These are phyloP conservation scores for Thelonectria rubi DNA, from an alignment of 2,329 filamentous ascomycete species.

Conservation along the genomic window DNA sequence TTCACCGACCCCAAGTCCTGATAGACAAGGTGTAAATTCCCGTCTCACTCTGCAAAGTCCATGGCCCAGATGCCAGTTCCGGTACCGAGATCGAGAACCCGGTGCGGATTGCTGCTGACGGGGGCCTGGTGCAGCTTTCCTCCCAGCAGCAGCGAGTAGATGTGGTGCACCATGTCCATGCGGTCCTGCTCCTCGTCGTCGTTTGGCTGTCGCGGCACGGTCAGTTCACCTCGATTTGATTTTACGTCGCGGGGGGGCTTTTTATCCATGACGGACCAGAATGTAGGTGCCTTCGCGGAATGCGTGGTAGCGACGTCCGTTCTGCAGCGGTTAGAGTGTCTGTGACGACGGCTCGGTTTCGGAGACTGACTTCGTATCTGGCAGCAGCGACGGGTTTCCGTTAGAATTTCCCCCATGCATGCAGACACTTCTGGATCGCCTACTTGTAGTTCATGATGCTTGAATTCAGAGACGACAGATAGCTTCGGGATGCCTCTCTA, in stretches of 20 bases:
- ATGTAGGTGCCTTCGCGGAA: conserved; percentile 23
- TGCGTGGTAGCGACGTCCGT: conserved; percentile 25
- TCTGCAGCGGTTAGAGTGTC: conserved; percentile 9
- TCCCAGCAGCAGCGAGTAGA: conserved; percentile 4
- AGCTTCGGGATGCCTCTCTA: conserved; percentile 20
- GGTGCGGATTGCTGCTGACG: not conserved
- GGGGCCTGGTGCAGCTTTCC: conserved; percentile 3
- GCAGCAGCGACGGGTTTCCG: not conserved
- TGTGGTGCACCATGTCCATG: conserved; percentile 14
- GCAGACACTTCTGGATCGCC: not conserved
- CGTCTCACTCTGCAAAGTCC: conserved; percentile 15
- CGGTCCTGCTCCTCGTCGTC: conserved; percentile 15
- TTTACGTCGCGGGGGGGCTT: too few relatives aligned
- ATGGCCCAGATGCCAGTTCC: conserved; percentile 16
- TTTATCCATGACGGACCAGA: not conserved
- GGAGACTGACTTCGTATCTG: conserved; percentile 25
- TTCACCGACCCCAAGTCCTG: not conserved
- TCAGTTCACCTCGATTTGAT: not conserved
- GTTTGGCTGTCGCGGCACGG: not conserved
- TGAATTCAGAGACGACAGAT: conserved; percentile 21
- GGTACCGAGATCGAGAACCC: conserved; percentile 12
- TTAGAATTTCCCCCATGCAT: not conserved
- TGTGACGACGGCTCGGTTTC: not conserved
- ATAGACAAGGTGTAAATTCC: not conserved
- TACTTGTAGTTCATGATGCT: conserved; percentile 28